A percentile compares a stretch with the other conserved stretches of the same genome.
phyloP scores from a whole-genome alignment of 176 grass and related monocot genomes.

The Calamus simplicifolius region DNA sequence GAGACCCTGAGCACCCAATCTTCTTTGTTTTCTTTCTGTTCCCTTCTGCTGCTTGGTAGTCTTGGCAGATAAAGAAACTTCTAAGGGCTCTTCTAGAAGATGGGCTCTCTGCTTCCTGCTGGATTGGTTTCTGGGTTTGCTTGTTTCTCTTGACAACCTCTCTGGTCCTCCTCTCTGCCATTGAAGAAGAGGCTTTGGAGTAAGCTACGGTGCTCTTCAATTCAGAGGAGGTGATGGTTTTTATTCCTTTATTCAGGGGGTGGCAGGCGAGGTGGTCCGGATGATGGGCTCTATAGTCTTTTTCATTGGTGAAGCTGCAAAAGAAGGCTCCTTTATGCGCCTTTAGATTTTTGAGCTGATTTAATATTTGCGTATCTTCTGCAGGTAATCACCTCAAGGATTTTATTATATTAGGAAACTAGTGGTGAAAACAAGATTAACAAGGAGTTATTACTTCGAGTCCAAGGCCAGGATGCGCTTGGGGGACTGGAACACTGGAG shows the following conservation, averaged over 20 bases:
- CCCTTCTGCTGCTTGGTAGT: conserved; percentile 5
- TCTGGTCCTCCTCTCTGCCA: conserved; percentile 4
- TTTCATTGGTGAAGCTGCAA: conserved; percentile 12
- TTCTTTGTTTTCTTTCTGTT: conserved; percentile 28
- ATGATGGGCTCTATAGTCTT: conserved; percentile 5
- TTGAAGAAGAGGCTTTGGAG: conserved; percentile 15
- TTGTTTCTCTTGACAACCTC: not conserved
- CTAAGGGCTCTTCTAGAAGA: conserved; percentile 56
- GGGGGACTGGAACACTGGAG: not conserved
- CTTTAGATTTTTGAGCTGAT: not conserved
- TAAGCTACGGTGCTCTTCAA: not conserved
- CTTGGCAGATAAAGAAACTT: conserved; percentile 65
- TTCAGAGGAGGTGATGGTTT: too few relatives aligned
- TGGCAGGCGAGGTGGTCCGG: not conserved
- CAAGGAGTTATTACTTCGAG: too few relatives aligned
- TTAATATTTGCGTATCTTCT: not conserved
- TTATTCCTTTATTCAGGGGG: too few relatives aligned
- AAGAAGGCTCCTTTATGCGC: not conserved
- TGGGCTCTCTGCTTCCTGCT: conserved; percentile 36
- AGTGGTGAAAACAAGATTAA: not conserved
- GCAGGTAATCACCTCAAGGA: not conserved
- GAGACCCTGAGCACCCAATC: conserved; percentile 46
- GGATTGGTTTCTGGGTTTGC: not conserved
- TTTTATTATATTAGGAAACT: not conserved
- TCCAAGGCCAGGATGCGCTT: too few relatives aligned